These are phyloP conservation scores for Climacium dendroides DNA, from an alignment of 225 moss, liverwort and hornwort species.

Conservation along the genomic window DNA sequence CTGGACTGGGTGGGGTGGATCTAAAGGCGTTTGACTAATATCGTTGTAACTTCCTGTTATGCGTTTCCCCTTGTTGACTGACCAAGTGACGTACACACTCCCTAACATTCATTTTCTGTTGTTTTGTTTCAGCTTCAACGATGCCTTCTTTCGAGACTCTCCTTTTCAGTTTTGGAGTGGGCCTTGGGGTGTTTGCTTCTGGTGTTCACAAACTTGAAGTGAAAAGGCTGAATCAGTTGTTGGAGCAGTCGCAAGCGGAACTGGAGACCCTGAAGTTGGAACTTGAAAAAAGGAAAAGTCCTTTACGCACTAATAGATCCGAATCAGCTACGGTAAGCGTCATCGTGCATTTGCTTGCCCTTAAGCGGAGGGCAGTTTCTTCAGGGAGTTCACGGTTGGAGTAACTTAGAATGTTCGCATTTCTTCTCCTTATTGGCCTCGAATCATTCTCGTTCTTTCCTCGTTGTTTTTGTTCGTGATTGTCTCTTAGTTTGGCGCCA, in stretches of 20 bases:
- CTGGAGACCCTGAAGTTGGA: slow-evolving; percentile 27
- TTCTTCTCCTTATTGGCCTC: background rate
- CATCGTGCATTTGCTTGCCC: background rate
- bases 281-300: slow-evolving; percentile 1
- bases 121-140: slow-evolving; percentile 35
- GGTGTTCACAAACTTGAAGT: slow-evolving; percentile 36
- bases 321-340: slow-evolving; percentile 1
- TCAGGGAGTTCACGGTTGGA: background rate
- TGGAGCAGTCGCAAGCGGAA: slow-evolving; percentile 39
- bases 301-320: background rate
- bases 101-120: background rate
- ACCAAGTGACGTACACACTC: background rate
- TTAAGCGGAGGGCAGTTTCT: background rate
- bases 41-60: background rate
- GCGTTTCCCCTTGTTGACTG: background rate
- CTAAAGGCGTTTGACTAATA: background rate
- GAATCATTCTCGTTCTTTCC: background rate
- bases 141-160: slow-evolving; percentile 62
- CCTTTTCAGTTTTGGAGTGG: slow-evolving; percentile 76
- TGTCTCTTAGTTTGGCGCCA: background rate
- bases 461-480: background rate
- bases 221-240: slow-evolving; percentile 29
- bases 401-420: background rate
- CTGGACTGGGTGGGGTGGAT: background rate
- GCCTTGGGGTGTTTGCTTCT: slow-evolving; percentile 54